These are phyloP conservation scores for Euptelea pleiosperma DNA, from an alignment of 164 flowering plant genomes.

Conservation along the genomic window DNA sequence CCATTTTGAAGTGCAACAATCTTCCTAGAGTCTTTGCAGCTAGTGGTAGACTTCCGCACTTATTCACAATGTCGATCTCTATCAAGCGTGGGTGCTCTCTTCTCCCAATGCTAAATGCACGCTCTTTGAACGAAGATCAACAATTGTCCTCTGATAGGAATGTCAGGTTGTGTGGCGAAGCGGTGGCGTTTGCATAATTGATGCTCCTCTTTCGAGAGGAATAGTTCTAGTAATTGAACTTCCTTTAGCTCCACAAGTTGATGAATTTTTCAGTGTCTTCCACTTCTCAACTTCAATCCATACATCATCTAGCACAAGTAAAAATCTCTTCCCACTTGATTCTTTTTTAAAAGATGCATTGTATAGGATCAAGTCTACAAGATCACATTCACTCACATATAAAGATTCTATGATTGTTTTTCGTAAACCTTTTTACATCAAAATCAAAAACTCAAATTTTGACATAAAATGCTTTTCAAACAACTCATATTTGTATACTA, in stretches of 20 bases:
- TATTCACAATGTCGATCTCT: background rate
- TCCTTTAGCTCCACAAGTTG: background rate
- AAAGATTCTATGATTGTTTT: background rate
- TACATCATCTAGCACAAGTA: background rate
- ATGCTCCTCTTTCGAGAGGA: background rate
- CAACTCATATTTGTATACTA: background rate
- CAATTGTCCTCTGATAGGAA: background rate
- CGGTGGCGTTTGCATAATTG: background rate
- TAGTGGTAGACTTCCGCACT: slow-evolving; percentile 7
- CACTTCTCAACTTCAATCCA: slow-evolving; percentile 4
- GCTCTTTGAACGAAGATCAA: slow-evolving; percentile 3
- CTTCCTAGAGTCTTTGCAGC: slow-evolving; percentile 15
- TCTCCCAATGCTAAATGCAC: background rate
- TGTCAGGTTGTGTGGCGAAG: background rate
- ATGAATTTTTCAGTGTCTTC: background rate
- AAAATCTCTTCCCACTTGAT: background rate
- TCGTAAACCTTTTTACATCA: background rate
- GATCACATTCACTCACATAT: background rate
- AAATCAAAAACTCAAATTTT: background rate
- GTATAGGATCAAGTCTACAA: background rate
- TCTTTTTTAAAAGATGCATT: background rate
- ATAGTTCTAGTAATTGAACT: background rate
- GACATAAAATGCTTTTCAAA: background rate
- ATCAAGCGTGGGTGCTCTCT: background rate
- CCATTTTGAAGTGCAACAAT: background rate